Conservation (phyloP, 345 rosid species). For the Gossypioides kirkii region DNA sequence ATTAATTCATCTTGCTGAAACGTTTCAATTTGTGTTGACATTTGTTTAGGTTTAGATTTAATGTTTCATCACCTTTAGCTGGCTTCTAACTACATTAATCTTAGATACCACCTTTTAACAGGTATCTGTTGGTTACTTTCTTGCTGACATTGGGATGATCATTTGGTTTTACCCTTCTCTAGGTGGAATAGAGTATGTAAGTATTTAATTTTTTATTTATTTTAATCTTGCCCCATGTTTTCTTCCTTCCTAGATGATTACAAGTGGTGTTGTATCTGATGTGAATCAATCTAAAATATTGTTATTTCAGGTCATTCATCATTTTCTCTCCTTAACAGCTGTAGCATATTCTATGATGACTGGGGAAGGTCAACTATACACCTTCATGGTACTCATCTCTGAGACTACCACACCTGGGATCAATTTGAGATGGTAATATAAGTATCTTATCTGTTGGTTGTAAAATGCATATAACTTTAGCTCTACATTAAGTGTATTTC, state of each 20-base stretch:
- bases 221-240: background rate
- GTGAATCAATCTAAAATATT: background rate
- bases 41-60: background rate
- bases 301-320: conserved; percentile 46
- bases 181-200: conserved; percentile 59
- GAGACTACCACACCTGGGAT: conserved; percentile 63
- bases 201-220: conserved; percentile 7
- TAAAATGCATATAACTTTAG: background rate
- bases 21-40: background rate
- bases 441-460: background rate
- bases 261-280: background rate
- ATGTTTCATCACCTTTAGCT: background rate
- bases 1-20: conserved; percentile 3
- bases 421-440: conserved; percentile 55
- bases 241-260: background rate
- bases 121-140: conserved; percentile 59
- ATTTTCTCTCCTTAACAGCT: conserved; percentile 38
- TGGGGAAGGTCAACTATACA: conserved; percentile 52
- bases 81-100: background rate
- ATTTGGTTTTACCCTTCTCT: conserved; percentile 58
- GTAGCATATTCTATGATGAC: conserved; percentile 52
- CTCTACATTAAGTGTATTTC: background rate
- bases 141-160: conserved; percentile 52
- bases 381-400: conserved; percentile 55
- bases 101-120: conserved; percentile 18